A percentile compares a stretch with the other conserved stretches of the same genome.
Conservation (phyloP, 1,139 yeast genomes). For the Scheffersomyces cryptocercus region DNA sequence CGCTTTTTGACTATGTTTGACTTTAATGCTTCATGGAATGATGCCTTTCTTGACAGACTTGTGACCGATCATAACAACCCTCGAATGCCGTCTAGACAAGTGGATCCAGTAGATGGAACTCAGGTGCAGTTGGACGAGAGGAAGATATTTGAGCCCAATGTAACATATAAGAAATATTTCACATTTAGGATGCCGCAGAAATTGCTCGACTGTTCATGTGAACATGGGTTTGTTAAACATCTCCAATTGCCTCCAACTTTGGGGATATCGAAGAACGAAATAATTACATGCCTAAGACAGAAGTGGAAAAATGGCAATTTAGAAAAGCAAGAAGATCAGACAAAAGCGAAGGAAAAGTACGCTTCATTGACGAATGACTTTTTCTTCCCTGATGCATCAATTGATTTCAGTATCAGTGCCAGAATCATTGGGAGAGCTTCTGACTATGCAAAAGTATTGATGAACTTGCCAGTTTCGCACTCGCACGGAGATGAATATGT, state of each 20-base stretch:
- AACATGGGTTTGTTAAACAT: constrained; percentile 37
- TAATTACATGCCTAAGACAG: constrained; percentile 26
- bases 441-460: constrained; percentile 22
- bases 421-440: constrained; percentile 37
- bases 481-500: constrained; percentile 35
- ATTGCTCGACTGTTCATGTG: constrained; percentile 38
- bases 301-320: constrained; percentile 25
- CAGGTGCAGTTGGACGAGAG: constrained; percentile 26
- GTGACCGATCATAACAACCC: constrained; percentile 31
- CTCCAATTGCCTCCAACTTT: constrained; percentile 38
- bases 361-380: constrained; percentile 32
- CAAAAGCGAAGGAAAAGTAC: constrained; percentile 12
- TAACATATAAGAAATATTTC: constrained; percentile 42
- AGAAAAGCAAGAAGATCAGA: constrained; percentile 6
- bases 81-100: constrained; percentile 15
- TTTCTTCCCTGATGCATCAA: constrained; percentile 31
- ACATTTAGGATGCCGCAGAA: constrained; percentile 41
- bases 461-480: constrained; percentile 13
- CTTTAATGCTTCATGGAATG: constrained; percentile 45
- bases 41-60: constrained; percentile 33
- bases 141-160: constrained; percentile 31
- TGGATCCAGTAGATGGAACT: constrained; percentile 37
- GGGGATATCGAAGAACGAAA: constrained; percentile 32
- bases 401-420: constrained; percentile 39
- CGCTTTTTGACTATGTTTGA: constrained; percentile 42